These are phyloP conservation scores for Tetraselmis chui DNA, from an alignment of 139 green algal species.

Conservation along the genomic window DNA sequence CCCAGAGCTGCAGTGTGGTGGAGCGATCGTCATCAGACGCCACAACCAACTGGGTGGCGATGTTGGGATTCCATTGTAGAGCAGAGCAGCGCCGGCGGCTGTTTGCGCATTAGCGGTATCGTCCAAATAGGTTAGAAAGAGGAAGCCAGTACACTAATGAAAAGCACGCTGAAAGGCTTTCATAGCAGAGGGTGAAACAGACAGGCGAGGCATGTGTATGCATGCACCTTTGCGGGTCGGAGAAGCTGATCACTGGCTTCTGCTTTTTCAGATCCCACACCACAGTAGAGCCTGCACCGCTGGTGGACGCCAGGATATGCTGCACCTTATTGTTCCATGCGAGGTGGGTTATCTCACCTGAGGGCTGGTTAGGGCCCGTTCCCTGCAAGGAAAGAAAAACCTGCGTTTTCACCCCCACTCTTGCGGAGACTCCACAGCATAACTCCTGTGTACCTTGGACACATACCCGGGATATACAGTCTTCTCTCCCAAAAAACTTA, in stretches of 20 bases:
- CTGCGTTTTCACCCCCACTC: too few species aligned
- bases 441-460: too few species aligned
- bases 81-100: conserved; percentile 38
- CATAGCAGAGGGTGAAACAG: background rate
- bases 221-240: conserved; percentile 59
- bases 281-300: conserved; percentile 55
- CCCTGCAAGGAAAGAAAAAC: too few species aligned
- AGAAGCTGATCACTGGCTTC: conserved; percentile 83
- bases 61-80: conserved; percentile 89
- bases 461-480: background rate
- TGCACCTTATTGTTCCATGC: conserved; percentile 94
- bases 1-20: conserved; percentile 88
- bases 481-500: conserved; percentile 5
- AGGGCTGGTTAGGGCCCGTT: background rate
- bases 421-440: too few species aligned
- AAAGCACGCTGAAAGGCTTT: conserved; percentile 1
- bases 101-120: background rate
- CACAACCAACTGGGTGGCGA: conserved; percentile 90
- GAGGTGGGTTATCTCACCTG: conserved; percentile 72
- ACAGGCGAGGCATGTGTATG: background rate
- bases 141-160: too few species aligned
- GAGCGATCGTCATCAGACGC: conserved; percentile 88
- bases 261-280: conserved; percentile 95
- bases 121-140: background rate
- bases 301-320: conserved; percentile 88